Evolutionary conservation across 1,284 basidiomycete species (phyloP), one percentile per base, ranked within the genome.

Genomic region (Tylopilus sp.): DNA sequence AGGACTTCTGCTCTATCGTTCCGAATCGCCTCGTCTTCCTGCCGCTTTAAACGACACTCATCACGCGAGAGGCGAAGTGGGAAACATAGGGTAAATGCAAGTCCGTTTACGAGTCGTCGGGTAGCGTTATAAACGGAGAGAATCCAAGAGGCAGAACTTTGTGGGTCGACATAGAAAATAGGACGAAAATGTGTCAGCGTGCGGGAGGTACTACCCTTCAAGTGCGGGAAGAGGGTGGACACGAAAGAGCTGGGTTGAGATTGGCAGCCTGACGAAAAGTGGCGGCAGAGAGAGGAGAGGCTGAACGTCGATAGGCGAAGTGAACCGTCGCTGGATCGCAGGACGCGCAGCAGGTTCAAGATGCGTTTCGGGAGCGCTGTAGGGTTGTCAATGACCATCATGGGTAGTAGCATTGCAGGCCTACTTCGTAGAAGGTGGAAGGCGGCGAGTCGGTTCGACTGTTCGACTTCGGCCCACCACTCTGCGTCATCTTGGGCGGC

Each of bases 381-480:
- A 11, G 53, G 23, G 43, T 16, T 31, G 28, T 55, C 49, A 56
- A 46, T 37, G 41, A 47, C 34, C 18, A 3, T 6, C 16, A 38
- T 6, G 41, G 18, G 33, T 5, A 28, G 35, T 4, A 21, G n/a
- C 10, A 23, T 1, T 12, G 40, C 4, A 19, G 11, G 26, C 60
- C 42, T 59, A 89, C 86, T 86, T 71, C 87, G 82, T 4, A 89
- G 52, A 25, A 89, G 68, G 62, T 84, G 86, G 62, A 74, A 71
- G 11, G 73, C 72, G 8, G 80, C 68, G 30, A 70, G 75, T 41
- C 62, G 53, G 33, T 66, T 61, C 1, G 86, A 87, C 30, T 78
- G 72, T 52, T 79, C 81, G 39, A 85, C 61, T 44, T 84, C 79
- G 16, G 74, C 71, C 87, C 88, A 90, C 86, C 86, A 90, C 48